phyloP scores from a whole-genome alignment of 73 alveolate genomes.

The Blepharisma japonicum region DNA sequence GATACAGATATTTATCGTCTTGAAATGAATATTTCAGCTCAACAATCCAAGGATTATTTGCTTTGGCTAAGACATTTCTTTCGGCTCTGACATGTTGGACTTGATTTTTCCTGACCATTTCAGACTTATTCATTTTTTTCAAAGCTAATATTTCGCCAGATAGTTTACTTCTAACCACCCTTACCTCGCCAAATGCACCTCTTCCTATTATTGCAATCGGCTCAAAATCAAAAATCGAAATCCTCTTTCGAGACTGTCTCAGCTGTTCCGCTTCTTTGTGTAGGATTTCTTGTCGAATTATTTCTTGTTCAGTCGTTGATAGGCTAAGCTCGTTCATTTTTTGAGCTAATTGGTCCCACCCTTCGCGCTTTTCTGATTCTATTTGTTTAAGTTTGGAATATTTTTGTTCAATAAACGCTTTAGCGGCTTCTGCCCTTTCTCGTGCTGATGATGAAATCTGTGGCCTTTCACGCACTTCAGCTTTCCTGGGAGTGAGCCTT shows the following conservation, averaged over 20 bases:
- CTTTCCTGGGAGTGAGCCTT: too few relatives aligned
- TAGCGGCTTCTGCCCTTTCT: conserved; percentile 42
- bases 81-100: conserved; percentile 64
- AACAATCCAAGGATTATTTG: conserved; percentile 55
- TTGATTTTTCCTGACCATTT: conserved; percentile 63
- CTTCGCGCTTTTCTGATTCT: conserved; percentile 35
- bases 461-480: too few relatives aligned
- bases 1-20: conserved; percentile 50
- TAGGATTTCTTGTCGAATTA: conserved; percentile 53
- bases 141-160: conserved; percentile 49
- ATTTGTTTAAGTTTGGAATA: conserved; percentile 29
- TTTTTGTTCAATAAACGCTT: conserved; percentile 34
- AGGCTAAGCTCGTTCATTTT: conserved; percentile 50
- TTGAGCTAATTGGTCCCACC: conserved; percentile 49
- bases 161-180: conserved; percentile 49
- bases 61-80: conserved; percentile 66
- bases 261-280: conserved; percentile 42
- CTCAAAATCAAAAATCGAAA: conserved; percentile 43
- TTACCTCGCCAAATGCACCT: conserved; percentile 86
- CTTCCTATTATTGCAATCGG: conserved; percentile 70
- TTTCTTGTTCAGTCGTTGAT: conserved; percentile 46
- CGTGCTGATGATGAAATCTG: too few relatives aligned
- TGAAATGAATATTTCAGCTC: conserved; percentile 48
- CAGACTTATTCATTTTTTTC: conserved; percentile 63
- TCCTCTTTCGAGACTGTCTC: too few relatives aligned